These are phyloP conservation scores for Plasmodium adleri DNA, from an alignment of 169 alveolate species.

Conservation along the genomic window DNA sequence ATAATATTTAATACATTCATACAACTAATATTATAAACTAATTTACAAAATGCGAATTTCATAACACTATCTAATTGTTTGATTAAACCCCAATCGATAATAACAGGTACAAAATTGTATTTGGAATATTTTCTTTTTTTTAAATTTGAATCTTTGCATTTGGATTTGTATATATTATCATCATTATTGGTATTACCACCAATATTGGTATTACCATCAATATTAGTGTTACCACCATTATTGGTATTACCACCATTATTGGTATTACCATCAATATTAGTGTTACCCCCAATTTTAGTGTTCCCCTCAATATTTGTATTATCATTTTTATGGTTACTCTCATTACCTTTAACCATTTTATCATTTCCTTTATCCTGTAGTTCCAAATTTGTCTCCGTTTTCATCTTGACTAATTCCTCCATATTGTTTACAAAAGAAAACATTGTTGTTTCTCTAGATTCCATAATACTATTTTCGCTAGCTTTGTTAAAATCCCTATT, in stretches of 20 bases:
- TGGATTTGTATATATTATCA: too few species aligned
- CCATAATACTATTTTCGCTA: neutral
- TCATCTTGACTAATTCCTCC: neutral
- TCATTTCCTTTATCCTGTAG: too few species aligned
- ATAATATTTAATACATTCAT: constrained; percentile 87
- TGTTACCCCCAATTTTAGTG: too few species aligned
- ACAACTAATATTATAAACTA: constrained; percentile 84
- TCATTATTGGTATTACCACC: too few species aligned
- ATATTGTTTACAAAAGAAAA: neutral
- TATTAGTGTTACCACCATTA: too few species aligned
- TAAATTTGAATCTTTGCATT: neutral
- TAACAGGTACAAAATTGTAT: constrained; percentile 80
- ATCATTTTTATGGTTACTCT: too few species aligned
- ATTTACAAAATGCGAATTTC: constrained; percentile 87
- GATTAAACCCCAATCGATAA: constrained; percentile 90
- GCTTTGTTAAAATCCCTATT: neutral
- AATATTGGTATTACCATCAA: too few species aligned
- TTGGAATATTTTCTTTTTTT: neutral
- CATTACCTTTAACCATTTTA: too few species aligned
- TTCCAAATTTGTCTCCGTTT: neutral
- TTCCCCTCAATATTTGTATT: too few species aligned
- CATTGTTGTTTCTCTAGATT: neutral
- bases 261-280: too few species aligned
- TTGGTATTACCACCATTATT: too few species aligned
- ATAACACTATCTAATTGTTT: constrained; percentile 81